phyloP scores from a whole-genome alignment of 2,329 filamentous ascomycete species.

The Pezicula rhizophila region DNA sequence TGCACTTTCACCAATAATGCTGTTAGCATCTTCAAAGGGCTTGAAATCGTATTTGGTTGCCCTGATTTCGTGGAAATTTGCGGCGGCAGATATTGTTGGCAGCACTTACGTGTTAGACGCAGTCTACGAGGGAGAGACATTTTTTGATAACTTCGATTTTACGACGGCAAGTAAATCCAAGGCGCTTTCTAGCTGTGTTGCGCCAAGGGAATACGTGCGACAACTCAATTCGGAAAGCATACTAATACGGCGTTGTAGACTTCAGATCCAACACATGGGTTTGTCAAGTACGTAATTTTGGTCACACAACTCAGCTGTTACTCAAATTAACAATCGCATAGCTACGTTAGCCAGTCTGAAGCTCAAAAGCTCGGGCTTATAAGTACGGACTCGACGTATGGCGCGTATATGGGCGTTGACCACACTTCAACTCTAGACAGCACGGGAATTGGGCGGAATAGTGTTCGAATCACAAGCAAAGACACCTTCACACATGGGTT shows the following conservation, averaged over 20 bases:
- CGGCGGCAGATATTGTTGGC: neutral
- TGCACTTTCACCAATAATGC: neutral
- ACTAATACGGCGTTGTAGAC: neutral
- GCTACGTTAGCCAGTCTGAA: slow-evolving; percentile 26
- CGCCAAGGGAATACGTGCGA: neutral
- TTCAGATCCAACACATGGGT: slow-evolving; percentile 41
- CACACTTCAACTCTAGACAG: slow-evolving; percentile 31
- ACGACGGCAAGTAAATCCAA: slow-evolving; percentile 26
- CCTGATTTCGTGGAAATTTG: neutral
- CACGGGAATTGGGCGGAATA: slow-evolving; percentile 32
- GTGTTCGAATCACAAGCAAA: slow-evolving; percentile 38
- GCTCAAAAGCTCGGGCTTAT: slow-evolving; percentile 10
- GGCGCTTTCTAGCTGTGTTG: too few species aligned
- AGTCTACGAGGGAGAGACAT: slow-evolving; percentile 36
- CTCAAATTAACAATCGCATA: slow-evolving; percentile 17
- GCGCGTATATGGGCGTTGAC: slow-evolving; percentile 40
- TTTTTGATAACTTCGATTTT: slow-evolving; percentile 44
- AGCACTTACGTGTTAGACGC: slow-evolving; percentile 2
- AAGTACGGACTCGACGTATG: slow-evolving; percentile 21
- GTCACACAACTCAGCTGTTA: neutral
- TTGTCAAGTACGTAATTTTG: slow-evolving; percentile 30
- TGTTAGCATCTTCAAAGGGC: neutral
- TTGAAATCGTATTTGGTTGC: neutral
- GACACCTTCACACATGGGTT: slow-evolving; percentile 38
- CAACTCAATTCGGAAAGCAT: neutral